Percentiles rank a stretch among this genome's conserved stretches.
Evolutionary conservation across 164 flowering plant species (phyloP).

Genomic region (Liquidambar formosana): DNA sequence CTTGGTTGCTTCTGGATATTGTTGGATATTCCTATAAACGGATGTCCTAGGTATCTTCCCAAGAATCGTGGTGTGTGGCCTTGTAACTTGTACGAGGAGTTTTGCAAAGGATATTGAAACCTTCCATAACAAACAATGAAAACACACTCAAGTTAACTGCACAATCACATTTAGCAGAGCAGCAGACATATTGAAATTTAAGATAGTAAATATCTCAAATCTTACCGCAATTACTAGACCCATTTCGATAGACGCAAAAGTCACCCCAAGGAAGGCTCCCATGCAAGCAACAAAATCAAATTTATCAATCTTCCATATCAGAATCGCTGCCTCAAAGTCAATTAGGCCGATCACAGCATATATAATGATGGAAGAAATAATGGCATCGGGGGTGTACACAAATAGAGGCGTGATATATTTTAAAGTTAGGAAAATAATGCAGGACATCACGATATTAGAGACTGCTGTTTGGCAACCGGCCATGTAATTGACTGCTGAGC

Average conservation of each 20-base stretch:
- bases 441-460: slow-evolving; percentile 86
- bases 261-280: slow-evolving; percentile 92
- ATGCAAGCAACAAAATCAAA: slow-evolving; percentile 87
- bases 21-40: slow-evolving; percentile 67
- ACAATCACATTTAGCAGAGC: background rate
- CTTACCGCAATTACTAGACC: slow-evolving; percentile 89
- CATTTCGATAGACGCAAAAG: slow-evolving; percentile 75
- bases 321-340: slow-evolving; percentile 61
- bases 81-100: slow-evolving; percentile 79
- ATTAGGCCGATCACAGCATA: slow-evolving; percentile 76
- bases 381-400: slow-evolving; percentile 91
- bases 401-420: slow-evolving; percentile 76
- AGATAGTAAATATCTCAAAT: background rate
- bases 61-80: slow-evolving; percentile 74
- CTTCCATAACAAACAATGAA: slow-evolving; percentile 26
- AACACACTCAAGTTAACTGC: background rate
- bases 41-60: slow-evolving; percentile 65
- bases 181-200: background rate
- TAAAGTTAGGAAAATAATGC: slow-evolving; percentile 68
- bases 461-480: slow-evolving; percentile 89
- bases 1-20: slow-evolving; percentile 69
- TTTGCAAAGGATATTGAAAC: slow-evolving; percentile 76
- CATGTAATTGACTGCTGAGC: slow-evolving; percentile 94
- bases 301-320: slow-evolving; percentile 88
- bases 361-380: slow-evolving; percentile 85